Percentiles rank a stretch among this genome's conserved stretches.
phyloP scores from a whole-genome alignment of 345 rosid genomes.

The Gossypioides kirkii region DNA sequence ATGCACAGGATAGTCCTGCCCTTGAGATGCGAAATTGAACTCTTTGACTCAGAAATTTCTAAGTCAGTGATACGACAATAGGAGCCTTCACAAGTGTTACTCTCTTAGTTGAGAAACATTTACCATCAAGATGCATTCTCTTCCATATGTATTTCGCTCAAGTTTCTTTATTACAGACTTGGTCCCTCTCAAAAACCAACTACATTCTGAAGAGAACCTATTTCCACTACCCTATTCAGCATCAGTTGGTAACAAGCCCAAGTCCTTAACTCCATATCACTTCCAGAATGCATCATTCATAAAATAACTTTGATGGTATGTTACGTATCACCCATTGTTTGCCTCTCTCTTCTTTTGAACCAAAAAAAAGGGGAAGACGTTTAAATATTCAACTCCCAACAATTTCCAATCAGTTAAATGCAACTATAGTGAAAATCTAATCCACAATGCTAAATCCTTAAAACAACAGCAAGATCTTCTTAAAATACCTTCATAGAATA shows the following conservation, averaged over 20 bases:
- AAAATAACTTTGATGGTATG: neutral
- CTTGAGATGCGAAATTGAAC: too few relatives aligned
- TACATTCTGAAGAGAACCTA: neutral
- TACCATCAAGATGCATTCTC: neutral
- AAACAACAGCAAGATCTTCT: slow-evolving; percentile 12
- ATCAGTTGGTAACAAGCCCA: neutral
- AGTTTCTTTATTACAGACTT: neutral
- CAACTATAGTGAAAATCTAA: neutral
- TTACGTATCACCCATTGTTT: neutral
- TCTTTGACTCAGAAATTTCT: too few relatives aligned
- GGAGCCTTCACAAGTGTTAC: neutral
- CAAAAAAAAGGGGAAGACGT: neutral
- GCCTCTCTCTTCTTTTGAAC: neutral
- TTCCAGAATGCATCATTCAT: neutral
- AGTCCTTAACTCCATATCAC: neutral
- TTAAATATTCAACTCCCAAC: neutral
- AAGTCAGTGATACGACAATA: neutral
- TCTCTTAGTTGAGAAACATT: neutral
- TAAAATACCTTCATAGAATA: slow-evolving; percentile 51
- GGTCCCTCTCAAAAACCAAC: neutral
- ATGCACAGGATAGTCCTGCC: neutral
- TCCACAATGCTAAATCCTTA: neutral
- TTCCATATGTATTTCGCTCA: neutral
- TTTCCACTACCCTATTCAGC: neutral
- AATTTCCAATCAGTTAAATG: neutral